These are phyloP conservation scores for Ophiognomonia clavigignenti-juglandacearum DNA, from an alignment of 2,329 filamentous ascomycete species.

Conservation along the genomic window DNA sequence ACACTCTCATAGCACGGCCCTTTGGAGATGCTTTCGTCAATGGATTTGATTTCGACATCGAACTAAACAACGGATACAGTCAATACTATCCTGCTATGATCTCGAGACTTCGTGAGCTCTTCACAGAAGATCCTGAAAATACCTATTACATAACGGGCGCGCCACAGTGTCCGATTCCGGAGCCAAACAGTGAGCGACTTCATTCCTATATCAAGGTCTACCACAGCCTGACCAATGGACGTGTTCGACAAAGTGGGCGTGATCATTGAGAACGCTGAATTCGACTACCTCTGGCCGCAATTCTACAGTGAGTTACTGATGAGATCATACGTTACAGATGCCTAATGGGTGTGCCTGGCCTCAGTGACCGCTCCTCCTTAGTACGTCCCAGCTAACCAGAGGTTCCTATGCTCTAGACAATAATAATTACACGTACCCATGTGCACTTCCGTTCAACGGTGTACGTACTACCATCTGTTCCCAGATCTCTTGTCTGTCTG, in stretches of 20 bases:
- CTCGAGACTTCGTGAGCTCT: constrained; percentile 26
- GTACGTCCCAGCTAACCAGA: too few relatives aligned
- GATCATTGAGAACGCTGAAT: constrained; percentile 32
- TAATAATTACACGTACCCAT: constrained; percentile 9
- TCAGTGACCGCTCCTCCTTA: too few relatives aligned
- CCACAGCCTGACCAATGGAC: too few relatives aligned
- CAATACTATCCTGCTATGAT: constrained; percentile 28
- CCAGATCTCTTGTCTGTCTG: too few relatives aligned
- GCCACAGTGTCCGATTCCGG: constrained; percentile 41
- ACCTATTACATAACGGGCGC: constrained; percentile 40
- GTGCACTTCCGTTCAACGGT: constrained; percentile 10
- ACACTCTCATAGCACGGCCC: constrained; percentile 23
- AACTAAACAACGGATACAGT: constrained; percentile 27
- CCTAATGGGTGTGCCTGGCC: not conserved
- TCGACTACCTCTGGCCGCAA: constrained; percentile 38
- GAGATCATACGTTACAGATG: not conserved
- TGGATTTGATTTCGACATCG: constrained; percentile 40
- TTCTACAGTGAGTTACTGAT: constrained; percentile 29
- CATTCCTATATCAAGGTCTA: not conserved
- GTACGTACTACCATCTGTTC: not conserved
- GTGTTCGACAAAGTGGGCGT: too few relatives aligned
- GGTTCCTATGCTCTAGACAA: constrained; percentile 28
- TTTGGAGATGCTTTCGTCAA: constrained; percentile 39
- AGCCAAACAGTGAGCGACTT: constrained; percentile 27
- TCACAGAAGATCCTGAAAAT: constrained; percentile 27